phyloP scores from a whole-genome alignment of 1,139 yeast genomes.

The Eremothecium gossypii region DNA sequence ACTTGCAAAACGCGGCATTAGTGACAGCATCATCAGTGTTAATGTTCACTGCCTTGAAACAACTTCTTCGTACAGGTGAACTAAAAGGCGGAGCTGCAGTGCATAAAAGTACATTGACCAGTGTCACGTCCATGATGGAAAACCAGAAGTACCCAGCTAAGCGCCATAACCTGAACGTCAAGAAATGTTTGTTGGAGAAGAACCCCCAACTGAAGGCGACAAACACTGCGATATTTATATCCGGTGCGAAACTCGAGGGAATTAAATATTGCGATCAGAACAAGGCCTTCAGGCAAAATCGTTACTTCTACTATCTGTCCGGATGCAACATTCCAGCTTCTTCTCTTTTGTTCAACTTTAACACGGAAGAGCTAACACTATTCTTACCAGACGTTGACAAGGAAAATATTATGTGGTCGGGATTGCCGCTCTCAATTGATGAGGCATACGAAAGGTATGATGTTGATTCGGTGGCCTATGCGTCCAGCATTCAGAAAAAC shows the following conservation, averaged over 20 bases:
- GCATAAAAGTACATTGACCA: background rate
- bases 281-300: constrained; percentile 74
- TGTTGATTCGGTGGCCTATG: constrained; percentile 71
- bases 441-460: constrained; percentile 61
- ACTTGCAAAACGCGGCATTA: no score
- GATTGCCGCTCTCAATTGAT: constrained; percentile 63
- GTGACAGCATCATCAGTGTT: no score
- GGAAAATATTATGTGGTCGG: constrained; percentile 96
- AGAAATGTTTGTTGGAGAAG: constrained; percentile 34
- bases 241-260: constrained; percentile 54
- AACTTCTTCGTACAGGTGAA: no score
- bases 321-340: constrained; percentile 83
- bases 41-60: no score
- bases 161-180: constrained; percentile 50
- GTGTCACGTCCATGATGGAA: constrained; percentile 1
- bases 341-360: constrained; percentile 52
- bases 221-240: constrained; percentile 42
- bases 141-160: constrained; percentile 58
- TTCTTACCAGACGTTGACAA: constrained; percentile 76
- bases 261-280: constrained; percentile 77
- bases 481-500: constrained; percentile 36
- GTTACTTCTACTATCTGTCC: constrained; percentile 78
- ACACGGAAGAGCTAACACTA: constrained; percentile 48
- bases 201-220: constrained; percentile 17
- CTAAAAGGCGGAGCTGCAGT: no score